These are phyloP conservation scores for Fusarium verrucosum DNA, from an alignment of 2,329 filamentous ascomycete genomes.

Conservation along the genomic window DNA sequence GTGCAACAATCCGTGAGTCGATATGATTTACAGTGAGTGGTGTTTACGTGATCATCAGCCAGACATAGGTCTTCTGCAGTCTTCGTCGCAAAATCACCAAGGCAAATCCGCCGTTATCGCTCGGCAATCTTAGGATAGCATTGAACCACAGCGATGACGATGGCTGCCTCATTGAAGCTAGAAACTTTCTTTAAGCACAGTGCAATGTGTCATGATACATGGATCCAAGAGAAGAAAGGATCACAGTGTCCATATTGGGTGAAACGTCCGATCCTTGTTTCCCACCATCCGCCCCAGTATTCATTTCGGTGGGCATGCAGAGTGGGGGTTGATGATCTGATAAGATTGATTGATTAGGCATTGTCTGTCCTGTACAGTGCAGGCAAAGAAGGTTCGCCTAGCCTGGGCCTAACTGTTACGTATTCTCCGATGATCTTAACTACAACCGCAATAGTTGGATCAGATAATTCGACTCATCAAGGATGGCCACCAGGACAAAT, in stretches of 20 bases:
- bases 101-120: constrained; percentile 1
- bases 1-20: neutral
- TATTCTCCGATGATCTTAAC: constrained; percentile 1
- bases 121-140: neutral
- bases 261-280: constrained; percentile 11
- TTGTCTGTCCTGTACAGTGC: neutral
- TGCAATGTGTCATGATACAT: neutral
- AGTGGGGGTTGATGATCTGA: constrained; percentile 19
- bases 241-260: constrained; percentile 4
- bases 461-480: neutral
- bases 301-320: constrained; percentile 5
- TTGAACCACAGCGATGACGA: constrained; percentile 3
- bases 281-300: neutral
- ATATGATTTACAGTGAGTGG: neutral
- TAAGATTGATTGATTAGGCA: neutral
- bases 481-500: neutral
- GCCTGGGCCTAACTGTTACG: neutral
- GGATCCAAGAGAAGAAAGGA: neutral
- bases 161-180: constrained; percentile 2
- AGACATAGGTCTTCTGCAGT: neutral
- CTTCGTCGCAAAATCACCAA: neutral
- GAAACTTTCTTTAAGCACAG: neutral
- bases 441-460: neutral
- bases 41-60: neutral
- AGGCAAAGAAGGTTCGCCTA: neutral